Percentiles rank a stretch among this genome's conserved stretches.
Evolutionary conservation across 805 yeast species (phyloP).

Genomic region (Yarrowia sp.): DNA sequence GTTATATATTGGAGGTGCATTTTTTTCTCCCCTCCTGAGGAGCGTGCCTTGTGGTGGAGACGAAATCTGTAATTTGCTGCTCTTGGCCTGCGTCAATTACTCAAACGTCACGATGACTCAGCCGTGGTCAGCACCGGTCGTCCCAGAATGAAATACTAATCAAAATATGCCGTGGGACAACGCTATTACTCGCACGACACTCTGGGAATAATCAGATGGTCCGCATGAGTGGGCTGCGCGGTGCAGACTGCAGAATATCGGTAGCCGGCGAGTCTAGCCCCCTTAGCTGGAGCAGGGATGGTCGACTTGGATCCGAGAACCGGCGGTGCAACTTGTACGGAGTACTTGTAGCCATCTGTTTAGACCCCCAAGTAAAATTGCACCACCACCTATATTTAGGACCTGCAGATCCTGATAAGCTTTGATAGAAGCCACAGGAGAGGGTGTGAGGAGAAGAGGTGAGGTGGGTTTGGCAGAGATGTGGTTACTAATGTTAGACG

Average conservation of each 20-base stretch:
- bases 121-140: not conserved
- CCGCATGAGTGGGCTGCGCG: not conserved
- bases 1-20: conserved; percentile 15
- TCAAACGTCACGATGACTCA: conserved; percentile 4
- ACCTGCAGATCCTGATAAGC: conserved; percentile 27
- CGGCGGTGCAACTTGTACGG: no score
- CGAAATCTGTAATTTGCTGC: no score
- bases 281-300: not conserved
- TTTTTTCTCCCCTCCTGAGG: not conserved
- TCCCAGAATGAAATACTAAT: not conserved
- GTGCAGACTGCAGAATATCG: not conserved
- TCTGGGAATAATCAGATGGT: not conserved
- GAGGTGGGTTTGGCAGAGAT: no score
- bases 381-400: conserved; percentile 10
- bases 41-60: not conserved
- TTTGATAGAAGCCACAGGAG: conserved; percentile 8
- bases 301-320: not conserved
- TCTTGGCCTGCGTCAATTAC: no score
- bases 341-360: no score
- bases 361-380: no score
- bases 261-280: not conserved
- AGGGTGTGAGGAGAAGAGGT: not conserved
- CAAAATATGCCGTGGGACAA: not conserved
- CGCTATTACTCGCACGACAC: not conserved
- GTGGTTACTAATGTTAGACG: no score